Evolutionary conservation across 2,329 filamentous ascomycete genomes (phyloP), one percentile per base, ranked within the genome.

Genomic region (Diaporthe citrichinensis): DNA sequence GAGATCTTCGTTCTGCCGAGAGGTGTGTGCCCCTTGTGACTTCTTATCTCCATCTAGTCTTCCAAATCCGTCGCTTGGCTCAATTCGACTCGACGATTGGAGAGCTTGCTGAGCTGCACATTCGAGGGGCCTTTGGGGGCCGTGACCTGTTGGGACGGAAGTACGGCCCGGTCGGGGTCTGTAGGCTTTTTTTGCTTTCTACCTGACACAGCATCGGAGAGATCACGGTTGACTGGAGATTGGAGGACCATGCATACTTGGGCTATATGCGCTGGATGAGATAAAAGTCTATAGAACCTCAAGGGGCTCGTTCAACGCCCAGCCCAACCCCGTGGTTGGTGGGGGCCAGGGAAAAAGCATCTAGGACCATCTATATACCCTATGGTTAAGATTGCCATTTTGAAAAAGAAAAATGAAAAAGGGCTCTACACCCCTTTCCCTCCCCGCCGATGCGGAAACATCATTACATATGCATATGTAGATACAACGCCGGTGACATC

Each of bases 311-410:
- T 23, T 9, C n/a, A 36, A 34, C 14, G 14, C 53, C 53, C 53
- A 55, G 44, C 44, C 46, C 46, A n/a, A 4, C 59, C 25, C 5
- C 1, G 59, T 12, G 25, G 17, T 15, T 7, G 25, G 41, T 28
- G 12, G 61, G 31, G 0, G 23, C 10, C 36, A 51, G 20, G 12
- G 53, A 25, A 20, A 12, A 53, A 44, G 34, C 7, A 68, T 53
- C 46, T 51, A 55, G 65, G 65, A 69, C 65, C 46, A 55, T 69
- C 49, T 69, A 55, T 55, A 41, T 41, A 69, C 46, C 49, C 65
- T 25, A 55, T 41, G 34, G 65, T 68, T 39, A 41, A 69, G 65
- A 41, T 31, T 55, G 46, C 34, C 34, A 20, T 53, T 69, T 65
- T 65, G 44, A 36, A 51, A 36, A 17, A 14, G 7, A 28, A 15